Conservation (phyloP, 257 asterid genomes). For the Nicotiana undulata region DNA sequence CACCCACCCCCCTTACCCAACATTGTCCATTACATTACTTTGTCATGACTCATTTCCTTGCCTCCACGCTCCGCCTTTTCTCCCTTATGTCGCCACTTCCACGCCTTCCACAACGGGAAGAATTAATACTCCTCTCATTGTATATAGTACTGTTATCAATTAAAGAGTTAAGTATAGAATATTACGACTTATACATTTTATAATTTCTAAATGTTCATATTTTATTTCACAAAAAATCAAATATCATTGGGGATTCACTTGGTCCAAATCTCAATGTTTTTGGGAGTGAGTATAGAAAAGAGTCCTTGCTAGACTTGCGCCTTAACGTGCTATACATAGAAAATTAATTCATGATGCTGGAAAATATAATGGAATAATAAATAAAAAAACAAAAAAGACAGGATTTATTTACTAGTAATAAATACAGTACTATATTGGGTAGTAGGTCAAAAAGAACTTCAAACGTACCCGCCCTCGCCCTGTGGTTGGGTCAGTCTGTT, state of each 20-base stretch:
- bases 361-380: neutral
- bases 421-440: neutral
- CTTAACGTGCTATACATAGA: neutral
- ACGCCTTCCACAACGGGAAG: neutral
- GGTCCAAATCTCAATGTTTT: neutral
- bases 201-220: neutral
- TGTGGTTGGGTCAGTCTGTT: conserved; percentile 11
- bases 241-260: neutral
- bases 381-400: neutral
- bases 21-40: neutral
- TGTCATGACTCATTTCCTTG: neutral
- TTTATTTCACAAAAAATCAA: neutral
- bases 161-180: neutral
- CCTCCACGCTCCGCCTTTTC: neutral
- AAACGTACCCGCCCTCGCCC: conserved; percentile 7
- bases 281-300: neutral
- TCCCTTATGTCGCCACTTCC: neutral
- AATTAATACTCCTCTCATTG: neutral
- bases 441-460: neutral
- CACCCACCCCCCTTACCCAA: neutral
- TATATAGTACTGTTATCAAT: neutral
- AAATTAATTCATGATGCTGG: neutral
- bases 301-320: too few species aligned
- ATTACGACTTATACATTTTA: neutral
- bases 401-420: neutral